Evolutionary conservation across 1,139 yeast genomes (phyloP), one percentile per base, ranked within the genome.

Genomic region (Sugiyamaella castrensis): DNA sequence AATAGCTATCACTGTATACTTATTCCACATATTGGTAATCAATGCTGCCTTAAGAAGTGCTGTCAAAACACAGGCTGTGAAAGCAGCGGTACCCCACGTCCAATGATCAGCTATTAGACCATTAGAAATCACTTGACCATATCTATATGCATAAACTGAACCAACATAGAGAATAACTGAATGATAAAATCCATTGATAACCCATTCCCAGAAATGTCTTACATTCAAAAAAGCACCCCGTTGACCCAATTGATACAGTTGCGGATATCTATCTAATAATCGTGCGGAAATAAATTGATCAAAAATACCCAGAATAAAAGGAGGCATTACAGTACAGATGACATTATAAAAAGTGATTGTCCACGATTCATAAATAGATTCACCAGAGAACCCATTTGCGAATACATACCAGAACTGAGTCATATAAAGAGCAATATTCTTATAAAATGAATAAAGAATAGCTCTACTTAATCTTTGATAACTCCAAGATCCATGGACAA

Each of bases 381-480:
- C 96, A 26, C 98, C 99, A 26, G 97, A 88, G 63, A 82, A 94
- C 10, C 91, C 94, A 67, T 91, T 92, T 52, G 82, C 77, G 65
- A 92, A 92, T 28, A 91, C 97, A 68, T 79, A 94, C 98, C 98
- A 94, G 69, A 94, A 94, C 70, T 94, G 98, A 2, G 97, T 88
- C 96, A 92, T 87, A 69, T 91, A 92, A 51, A 94, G 75, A 1
- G 96, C 88, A 63, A 92, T 87, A 63, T 94, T 94, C 71, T 94
- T 94, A 79, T 94, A 94, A 61, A 92, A 94, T 0, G 97, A 89
- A 67, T 91, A 94, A 55, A 94, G 74, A 56, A 92, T 92, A 1
- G 97, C 97, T 60, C 84, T 83, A 13, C 96, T 84, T 53, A 91
- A 81, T 63, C 99, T 80, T 65, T 89, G 98, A 66, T 94, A 94